phyloP scores from a whole-genome alignment of 1,284 basidiomycete species.

The Boletus sp. region DNA sequence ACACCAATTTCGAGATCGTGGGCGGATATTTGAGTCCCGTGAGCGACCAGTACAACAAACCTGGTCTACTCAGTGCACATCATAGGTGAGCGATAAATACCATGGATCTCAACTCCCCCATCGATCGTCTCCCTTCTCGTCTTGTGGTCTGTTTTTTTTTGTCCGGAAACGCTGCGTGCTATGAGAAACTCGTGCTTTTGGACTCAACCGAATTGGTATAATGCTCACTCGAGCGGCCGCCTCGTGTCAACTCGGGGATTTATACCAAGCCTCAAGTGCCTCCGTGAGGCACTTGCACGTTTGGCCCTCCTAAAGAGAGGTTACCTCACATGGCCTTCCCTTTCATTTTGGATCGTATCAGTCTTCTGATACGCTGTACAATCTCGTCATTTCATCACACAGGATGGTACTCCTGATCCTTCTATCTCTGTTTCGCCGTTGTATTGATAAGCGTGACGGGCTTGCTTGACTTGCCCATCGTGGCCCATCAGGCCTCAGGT shows the following conservation, averaged over 20 bases:
- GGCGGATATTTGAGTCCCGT: conserved; percentile 95
- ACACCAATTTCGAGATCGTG: conserved; percentile 90
- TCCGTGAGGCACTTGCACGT: conserved; percentile 1
- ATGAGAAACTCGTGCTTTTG: conserved; percentile 12
- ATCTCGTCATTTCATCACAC: conserved; percentile 9
- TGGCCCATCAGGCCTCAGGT: conserved; percentile 5
- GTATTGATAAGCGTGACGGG: conserved; percentile 11
- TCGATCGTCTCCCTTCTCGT: not conserved
- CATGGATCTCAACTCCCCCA: not conserved
- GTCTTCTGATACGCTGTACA: conserved; percentile 10
- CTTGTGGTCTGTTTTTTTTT: not conserved
- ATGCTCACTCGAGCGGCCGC: conserved; percentile 16
- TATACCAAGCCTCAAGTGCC: not conserved
- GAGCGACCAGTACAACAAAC: conserved; percentile 91
- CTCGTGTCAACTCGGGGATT: conserved; percentile 16
- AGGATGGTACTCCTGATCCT: conserved; percentile 10
- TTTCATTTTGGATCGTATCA: conserved; percentile 7
- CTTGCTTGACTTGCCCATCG: conserved; percentile 12
- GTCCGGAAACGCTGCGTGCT: not conserved
- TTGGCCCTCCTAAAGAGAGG: conserved; percentile 6
- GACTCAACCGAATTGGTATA: conserved; percentile 10
- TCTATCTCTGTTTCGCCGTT: conserved; percentile 11
- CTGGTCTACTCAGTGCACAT: conserved; percentile 76
- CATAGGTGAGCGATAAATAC: conserved; percentile 61
- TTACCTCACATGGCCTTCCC: conserved; percentile 7